Evolutionary conservation across 2,329 filamentous ascomycete genomes (phyloP).

Genomic region (Endothia cerciana): DNA sequence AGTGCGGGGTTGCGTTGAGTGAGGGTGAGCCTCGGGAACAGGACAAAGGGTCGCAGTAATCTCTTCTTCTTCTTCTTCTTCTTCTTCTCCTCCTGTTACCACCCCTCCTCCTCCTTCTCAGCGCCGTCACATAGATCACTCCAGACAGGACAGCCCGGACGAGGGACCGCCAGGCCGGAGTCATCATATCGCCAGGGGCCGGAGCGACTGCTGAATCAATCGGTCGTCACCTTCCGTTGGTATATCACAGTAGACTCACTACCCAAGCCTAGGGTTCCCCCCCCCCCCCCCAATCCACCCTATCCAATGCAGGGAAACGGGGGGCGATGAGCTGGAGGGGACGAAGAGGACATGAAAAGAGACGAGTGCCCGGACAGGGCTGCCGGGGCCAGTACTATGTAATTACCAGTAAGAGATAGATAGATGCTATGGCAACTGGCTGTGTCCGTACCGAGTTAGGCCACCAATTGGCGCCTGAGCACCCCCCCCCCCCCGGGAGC

Average conservation of each 20-base stretch:
- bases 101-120: not conserved
- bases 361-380: no score
- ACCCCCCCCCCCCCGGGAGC: no score
- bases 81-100: no score
- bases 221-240: not conserved
- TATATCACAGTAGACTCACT: not conserved
- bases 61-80: no score
- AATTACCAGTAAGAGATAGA: no score
- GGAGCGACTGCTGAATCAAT: not conserved
- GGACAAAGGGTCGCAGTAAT: no score
- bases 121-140: not conserved
- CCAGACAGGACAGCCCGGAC: not conserved
- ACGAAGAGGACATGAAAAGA: not conserved
- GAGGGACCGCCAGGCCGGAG: not conserved
- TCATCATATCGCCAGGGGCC: not conserved
- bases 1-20: no score
- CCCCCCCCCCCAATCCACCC: not conserved
- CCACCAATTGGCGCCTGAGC: no score
- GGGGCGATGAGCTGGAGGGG: not conserved
- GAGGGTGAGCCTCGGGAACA: no score
- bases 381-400: no score
- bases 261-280: not conserved
- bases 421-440: no score
- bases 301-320: slow-evolving; percentile 1
- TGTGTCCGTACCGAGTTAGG: no score